phyloP scores from a whole-genome alignment of 331 rosid species.

The Pyrus hybrid region DNA sequence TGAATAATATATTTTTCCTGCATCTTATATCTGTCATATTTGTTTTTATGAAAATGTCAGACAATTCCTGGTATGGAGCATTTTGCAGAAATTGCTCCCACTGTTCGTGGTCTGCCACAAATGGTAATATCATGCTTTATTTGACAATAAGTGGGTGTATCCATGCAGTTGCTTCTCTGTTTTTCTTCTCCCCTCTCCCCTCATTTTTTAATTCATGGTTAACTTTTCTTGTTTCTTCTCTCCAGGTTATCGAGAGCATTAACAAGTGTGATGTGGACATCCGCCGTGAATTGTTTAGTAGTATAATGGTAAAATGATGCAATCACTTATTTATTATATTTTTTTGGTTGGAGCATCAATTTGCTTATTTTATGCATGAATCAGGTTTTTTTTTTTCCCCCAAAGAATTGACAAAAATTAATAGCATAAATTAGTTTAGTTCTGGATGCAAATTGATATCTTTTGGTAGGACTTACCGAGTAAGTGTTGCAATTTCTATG shows the following conservation, averaged over 20 bases:
- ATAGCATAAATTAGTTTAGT: background rate
- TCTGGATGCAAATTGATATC: background rate
- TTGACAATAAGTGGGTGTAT: background rate
- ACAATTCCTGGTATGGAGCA: slow-evolving; percentile 90
- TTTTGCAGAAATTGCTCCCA: slow-evolving; percentile 58
- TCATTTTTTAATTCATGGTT: slow-evolving; percentile 7
- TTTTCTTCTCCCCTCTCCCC: background rate
- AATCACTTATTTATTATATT: background rate
- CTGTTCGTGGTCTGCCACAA: slow-evolving; percentile 86
- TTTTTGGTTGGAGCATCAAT: too few species aligned
- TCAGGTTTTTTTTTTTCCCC: background rate
- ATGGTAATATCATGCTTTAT: slow-evolving; percentile 44
- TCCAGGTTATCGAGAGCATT: slow-evolving; percentile 92
- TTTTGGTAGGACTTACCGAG: background rate
- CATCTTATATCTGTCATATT: background rate
- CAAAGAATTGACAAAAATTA: background rate
- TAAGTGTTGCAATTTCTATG: background rate
- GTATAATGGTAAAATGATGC: slow-evolving; percentile 69
- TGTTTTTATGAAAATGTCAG: slow-evolving; percentile 29
- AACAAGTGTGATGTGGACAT: slow-evolving; percentile 96
- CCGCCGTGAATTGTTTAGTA: slow-evolving; percentile 89
- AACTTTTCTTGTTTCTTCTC: slow-evolving; percentile 7
- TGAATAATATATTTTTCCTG: background rate
- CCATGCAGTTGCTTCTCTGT: background rate
- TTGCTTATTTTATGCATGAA: too few species aligned